Conservation (phyloP, 1,139 yeast genomes). For the Lodderomyces orthopsilosis region DNA sequence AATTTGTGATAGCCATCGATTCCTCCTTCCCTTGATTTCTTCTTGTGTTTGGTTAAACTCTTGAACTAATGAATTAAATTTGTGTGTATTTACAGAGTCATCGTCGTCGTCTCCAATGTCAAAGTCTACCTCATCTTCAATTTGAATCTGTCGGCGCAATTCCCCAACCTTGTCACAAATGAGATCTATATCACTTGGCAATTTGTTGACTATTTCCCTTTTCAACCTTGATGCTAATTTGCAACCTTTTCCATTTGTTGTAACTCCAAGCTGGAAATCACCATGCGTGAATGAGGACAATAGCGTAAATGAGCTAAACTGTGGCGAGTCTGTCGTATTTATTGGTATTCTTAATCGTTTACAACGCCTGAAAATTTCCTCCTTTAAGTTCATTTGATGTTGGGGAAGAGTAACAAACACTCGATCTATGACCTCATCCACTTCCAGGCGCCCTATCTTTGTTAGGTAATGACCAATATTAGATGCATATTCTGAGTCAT, state of each 20-base stretch:
- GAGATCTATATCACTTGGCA: slow-evolving; percentile 70
- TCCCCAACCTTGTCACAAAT: slow-evolving; percentile 70
- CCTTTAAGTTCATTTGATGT: slow-evolving; percentile 25
- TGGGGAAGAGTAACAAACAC: slow-evolving; percentile 57
- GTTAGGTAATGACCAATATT: slow-evolving; percentile 6
- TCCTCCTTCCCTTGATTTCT: slow-evolving; percentile 56
- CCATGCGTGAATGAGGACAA: slow-evolving; percentile 72
- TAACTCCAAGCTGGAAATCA: slow-evolving; percentile 76
- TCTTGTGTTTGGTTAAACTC: slow-evolving; percentile 56
- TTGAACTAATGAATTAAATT: slow-evolving; percentile 58
- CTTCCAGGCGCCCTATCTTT: slow-evolving; percentile 59
- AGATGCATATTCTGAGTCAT: slow-evolving; percentile 1
- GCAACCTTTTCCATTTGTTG: slow-evolving; percentile 90
- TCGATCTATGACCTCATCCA: slow-evolving; percentile 64
- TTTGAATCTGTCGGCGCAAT: slow-evolving; percentile 55
- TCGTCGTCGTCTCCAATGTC: slow-evolving; percentile 63
- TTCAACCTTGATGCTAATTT: slow-evolving; percentile 77
- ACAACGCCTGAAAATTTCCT: slow-evolving; percentile 50
- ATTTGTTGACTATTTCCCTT: slow-evolving; percentile 62
- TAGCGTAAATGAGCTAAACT: slow-evolving; percentile 71
- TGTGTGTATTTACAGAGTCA: slow-evolving; percentile 59
- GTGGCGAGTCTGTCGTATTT: slow-evolving; percentile 73
- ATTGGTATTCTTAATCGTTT: slow-evolving; percentile 68
- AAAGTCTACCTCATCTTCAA: slow-evolving; percentile 42
- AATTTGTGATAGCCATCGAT: slow-evolving; percentile 85